Evolutionary conservation across 176 grass and related monocot genomes (phyloP).

Genomic region (Areca catechu): DNA sequence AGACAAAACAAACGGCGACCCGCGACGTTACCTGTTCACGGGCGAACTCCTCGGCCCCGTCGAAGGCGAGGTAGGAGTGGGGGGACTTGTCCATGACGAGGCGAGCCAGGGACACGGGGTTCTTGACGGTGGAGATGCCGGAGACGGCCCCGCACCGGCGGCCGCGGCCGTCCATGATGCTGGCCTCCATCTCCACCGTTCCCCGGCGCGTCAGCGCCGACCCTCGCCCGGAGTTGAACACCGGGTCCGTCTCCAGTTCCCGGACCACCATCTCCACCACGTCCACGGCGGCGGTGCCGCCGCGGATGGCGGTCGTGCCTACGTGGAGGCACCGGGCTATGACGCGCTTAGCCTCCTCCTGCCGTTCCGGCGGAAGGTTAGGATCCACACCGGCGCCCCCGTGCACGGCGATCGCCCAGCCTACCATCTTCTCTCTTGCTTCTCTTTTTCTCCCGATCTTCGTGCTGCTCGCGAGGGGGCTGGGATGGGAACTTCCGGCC

Average conservation of each 20-base stretch:
- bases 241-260: slow-evolving; percentile 18
- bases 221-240: slow-evolving; percentile 20
- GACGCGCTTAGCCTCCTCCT: slow-evolving; percentile 12
- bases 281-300: slow-evolving; percentile 2
- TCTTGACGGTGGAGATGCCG: slow-evolving; percentile 17
- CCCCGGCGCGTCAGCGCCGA: slow-evolving; percentile 14
- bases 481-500: no score
- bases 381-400: slow-evolving; percentile 15
- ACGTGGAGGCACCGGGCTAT: background rate
- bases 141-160: slow-evolving; percentile 18
- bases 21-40: slow-evolving; percentile 1
- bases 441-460: no score
- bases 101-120: slow-evolving; percentile 18
- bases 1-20: background rate
- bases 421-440: background rate
- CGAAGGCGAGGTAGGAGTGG: slow-evolving; percentile 24
- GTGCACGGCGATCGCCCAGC: slow-evolving; percentile 15
- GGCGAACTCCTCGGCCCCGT: slow-evolving; percentile 18
- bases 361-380: slow-evolving; percentile 1
- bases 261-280: slow-evolving; percentile 22
- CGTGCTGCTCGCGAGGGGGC: no score
- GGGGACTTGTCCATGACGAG: slow-evolving; percentile 17
- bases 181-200: slow-evolving; percentile 21
- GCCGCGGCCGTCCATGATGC: slow-evolving; percentile 23
- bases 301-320: background rate